Evolutionary conservation across 306 rosid species (phyloP).

Genomic region (Arachis stenosperma): DNA sequence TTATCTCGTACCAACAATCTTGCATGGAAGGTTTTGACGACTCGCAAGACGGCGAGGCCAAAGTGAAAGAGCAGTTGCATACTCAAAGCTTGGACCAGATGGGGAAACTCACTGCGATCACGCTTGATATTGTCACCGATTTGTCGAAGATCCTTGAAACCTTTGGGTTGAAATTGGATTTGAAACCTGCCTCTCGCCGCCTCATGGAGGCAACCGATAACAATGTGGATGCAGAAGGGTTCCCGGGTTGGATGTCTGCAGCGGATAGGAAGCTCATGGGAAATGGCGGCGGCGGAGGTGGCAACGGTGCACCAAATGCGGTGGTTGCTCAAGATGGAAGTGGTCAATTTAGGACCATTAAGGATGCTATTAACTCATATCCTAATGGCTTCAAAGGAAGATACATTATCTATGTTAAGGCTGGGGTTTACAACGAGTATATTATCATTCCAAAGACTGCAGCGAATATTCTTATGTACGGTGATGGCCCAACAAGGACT

Average conservation of each 20-base stretch:
- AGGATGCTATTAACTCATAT: slow-evolving; percentile 57
- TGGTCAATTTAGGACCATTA: slow-evolving; percentile 59
- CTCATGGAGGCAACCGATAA: slow-evolving; percentile 43
- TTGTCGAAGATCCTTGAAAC: slow-evolving; percentile 38
- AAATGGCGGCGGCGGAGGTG: background rate
- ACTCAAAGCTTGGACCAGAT: slow-evolving; percentile 33
- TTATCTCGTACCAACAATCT: slow-evolving; percentile 58
- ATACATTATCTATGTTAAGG: slow-evolving; percentile 65
- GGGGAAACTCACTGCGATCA: slow-evolving; percentile 56
- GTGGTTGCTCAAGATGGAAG: slow-evolving; percentile 85
- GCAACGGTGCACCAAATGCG: slow-evolving; percentile 38
- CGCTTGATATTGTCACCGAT: slow-evolving; percentile 58
- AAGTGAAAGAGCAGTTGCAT: slow-evolving; percentile 33
- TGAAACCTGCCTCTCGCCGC: slow-evolving; percentile 52
- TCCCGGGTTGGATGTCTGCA: slow-evolving; percentile 63
- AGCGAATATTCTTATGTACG: slow-evolving; percentile 58
- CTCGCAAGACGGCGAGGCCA: slow-evolving; percentile 23
- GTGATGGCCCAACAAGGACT: slow-evolving; percentile 66
- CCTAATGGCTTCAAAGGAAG: slow-evolving; percentile 51
- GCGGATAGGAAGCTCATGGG: slow-evolving; percentile 60
- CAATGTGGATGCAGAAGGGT: slow-evolving; percentile 44
- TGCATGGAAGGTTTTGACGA: slow-evolving; percentile 56
- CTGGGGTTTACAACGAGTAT: slow-evolving; percentile 65
- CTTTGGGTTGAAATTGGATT: slow-evolving; percentile 50
- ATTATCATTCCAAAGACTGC: slow-evolving; percentile 42